Evolutionary conservation across 1,284 basidiomycete species (phyloP).

Genomic region (Tylopilus orsonianus): DNA sequence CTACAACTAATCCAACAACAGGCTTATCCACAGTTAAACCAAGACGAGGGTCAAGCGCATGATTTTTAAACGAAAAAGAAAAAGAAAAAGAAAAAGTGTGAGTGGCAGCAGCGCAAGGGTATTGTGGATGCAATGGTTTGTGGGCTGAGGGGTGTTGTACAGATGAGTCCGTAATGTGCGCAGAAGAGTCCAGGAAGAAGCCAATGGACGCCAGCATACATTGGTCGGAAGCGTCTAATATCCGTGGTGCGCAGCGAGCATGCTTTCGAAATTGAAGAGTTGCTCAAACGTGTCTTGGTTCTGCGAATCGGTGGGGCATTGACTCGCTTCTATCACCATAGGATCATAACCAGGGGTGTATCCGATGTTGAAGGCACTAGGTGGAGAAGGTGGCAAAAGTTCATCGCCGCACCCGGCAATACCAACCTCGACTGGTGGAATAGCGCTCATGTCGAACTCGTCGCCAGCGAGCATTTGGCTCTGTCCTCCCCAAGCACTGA

Average conservation of each 20-base stretch:
- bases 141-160: conserved; percentile 28
- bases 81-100: conserved; percentile 10
- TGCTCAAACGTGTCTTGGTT: conserved; percentile 34
- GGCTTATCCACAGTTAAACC: conserved; percentile 36
- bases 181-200: conserved; percentile 27
- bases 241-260: conserved; percentile 33
- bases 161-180: conserved; percentile 29
- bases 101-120: conserved; percentile 32
- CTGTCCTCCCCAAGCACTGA: conserved; percentile 35
- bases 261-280: conserved; percentile 34
- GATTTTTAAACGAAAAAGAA: conserved; percentile 3
- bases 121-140: conserved; percentile 31
- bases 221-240: conserved; percentile 32
- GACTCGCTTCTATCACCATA: conserved; percentile 26
- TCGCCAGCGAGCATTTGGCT: conserved; percentile 40
- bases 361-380: conserved; percentile 20
- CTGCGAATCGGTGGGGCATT: conserved; percentile 30
- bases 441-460: conserved; percentile 47
- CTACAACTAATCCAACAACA: conserved; percentile 38
- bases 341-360: conserved; percentile 29
- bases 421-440: conserved; percentile 48
- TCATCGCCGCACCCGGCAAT: conserved; percentile 35
- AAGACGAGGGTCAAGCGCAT: conserved; percentile 21
- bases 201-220: conserved; percentile 40
- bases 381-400: conserved; percentile 7